These are phyloP conservation scores for Pestalotiopsis sp. DNA, from an alignment of 2,329 filamentous ascomycete species.

Conservation along the genomic window DNA sequence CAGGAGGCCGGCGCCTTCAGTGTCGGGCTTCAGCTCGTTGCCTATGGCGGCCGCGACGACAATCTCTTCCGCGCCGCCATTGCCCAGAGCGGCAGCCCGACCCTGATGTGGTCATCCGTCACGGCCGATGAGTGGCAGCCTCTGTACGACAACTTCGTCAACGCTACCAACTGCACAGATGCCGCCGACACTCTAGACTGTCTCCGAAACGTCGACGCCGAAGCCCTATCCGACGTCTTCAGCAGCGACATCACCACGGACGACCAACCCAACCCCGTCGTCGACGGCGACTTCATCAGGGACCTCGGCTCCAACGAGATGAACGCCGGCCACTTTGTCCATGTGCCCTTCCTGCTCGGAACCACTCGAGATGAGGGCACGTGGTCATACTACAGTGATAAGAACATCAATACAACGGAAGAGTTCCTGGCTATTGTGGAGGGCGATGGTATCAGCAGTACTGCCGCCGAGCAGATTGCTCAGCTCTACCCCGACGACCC, in stretches of 20 bases:
- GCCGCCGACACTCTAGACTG: conserved; percentile 25
- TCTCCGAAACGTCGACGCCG: conserved; percentile 38
- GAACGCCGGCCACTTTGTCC: conserved; percentile 41
- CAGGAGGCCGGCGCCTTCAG: conserved; percentile 44
- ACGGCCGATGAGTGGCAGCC: neutral
- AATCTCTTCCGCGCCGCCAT: conserved; percentile 56
- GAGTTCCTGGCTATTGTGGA: conserved; percentile 43
- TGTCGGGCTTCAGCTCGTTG: conserved; percentile 50
- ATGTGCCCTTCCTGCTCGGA: conserved; percentile 47
- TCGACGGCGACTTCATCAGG: conserved; percentile 50
- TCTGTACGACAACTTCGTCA: conserved; percentile 30
- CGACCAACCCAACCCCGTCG: conserved; percentile 41
- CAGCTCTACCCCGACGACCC: conserved; percentile 52
- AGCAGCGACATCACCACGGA: conserved; percentile 34
- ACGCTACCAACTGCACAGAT: conserved; percentile 25
- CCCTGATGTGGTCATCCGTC: conserved; percentile 20
- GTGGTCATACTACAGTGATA: conserved; percentile 37
- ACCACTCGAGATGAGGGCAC: conserved; percentile 52
- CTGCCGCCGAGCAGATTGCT: conserved; percentile 43
- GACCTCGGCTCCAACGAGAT: conserved; percentile 48
- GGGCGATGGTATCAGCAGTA: conserved; percentile 38
- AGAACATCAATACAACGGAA: conserved; percentile 39
- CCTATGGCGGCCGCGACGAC: conserved; percentile 58
- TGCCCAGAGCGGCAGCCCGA: conserved; percentile 49
- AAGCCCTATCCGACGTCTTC: conserved; percentile 31